Evolutionary conservation across 768 basidiomycete genomes (phyloP).

Genomic region (Tephrocybe rancida): DNA sequence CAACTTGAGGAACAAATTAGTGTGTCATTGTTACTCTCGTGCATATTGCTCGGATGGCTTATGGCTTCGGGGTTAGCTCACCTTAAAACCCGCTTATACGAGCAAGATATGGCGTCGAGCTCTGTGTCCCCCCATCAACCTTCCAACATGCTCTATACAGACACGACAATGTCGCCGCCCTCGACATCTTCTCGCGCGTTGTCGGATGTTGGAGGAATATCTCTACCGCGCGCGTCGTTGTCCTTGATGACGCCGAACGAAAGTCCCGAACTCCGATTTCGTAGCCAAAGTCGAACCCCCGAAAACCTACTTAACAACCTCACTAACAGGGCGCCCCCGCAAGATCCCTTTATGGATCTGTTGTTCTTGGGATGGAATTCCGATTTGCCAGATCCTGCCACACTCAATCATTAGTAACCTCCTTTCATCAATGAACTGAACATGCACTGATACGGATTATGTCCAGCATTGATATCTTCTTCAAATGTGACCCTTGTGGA

Average conservation of each 20-base stretch:
- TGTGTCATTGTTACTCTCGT: constrained; percentile 27
- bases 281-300: constrained; percentile 52
- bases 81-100: constrained; percentile 63
- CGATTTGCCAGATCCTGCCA: constrained; percentile 76
- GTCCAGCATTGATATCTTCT: constrained; percentile 81
- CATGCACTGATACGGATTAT: constrained; percentile 11
- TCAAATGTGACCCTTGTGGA: constrained; percentile 85
- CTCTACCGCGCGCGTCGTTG: constrained; percentile 47
- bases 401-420: constrained; percentile 78
- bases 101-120: constrained; percentile 42
- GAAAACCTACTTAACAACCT: constrained; percentile 36
- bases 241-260: constrained; percentile 40
- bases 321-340: constrained; percentile 28
- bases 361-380: constrained; percentile 84
- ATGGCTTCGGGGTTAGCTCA: constrained; percentile 57
- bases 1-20: constrained; percentile 79
- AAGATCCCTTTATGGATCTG: constrained; percentile 65
- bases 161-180: constrained; percentile 15
- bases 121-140: constrained; percentile 40
- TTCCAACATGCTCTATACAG: constrained; percentile 19
- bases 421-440: constrained; percentile 6
- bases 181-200: constrained; percentile 22
- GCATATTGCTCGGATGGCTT: constrained; percentile 10
- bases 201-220: constrained; percentile 37
- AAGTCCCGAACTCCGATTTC: constrained; percentile 38